Conservation (phyloP, 148 eudicot species). For the Hydrangea macrophylla region DNA sequence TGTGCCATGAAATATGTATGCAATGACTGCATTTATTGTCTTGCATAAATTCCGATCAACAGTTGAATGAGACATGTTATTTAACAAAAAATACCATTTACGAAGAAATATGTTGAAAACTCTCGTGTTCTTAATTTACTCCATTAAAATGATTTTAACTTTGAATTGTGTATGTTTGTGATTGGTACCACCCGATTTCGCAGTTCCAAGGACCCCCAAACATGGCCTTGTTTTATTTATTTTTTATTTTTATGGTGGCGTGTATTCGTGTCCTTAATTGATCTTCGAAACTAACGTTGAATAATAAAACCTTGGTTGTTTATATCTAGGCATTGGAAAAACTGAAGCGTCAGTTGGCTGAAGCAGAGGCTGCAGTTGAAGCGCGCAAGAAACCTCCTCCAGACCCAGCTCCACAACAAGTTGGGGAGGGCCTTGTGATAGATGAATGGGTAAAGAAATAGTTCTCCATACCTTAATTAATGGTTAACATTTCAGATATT, state of each 20-base stretch:
- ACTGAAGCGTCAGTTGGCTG: conserved; percentile 72
- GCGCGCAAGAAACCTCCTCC: conserved; percentile 71
- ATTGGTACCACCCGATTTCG: no score
- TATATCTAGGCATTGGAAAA: conserved; percentile 61
- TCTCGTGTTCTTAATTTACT: no score
- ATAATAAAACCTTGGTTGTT: neutral
- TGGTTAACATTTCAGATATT: neutral
- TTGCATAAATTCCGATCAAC: no score
- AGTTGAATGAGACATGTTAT: no score
- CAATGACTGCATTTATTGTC: no score
- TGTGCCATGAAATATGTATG: no score
- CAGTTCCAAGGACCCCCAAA: no score
- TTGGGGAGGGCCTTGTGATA: conserved; percentile 84
- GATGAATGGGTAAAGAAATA: conserved; percentile 80
- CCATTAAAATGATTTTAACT: no score
- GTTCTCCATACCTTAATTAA: neutral
- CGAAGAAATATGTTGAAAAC: no score
- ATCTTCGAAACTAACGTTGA: neutral
- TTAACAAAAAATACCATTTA: no score
- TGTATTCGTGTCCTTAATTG: neutral
- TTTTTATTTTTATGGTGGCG: neutral
- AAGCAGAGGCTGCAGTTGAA: conserved; percentile 75
- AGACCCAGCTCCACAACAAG: conserved; percentile 51
- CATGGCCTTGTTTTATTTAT: no score
- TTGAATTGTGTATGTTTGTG: no score